Percentiles rank a stretch among this genome's conserved stretches.
phyloP scores from a whole-genome alignment of 306 rosid genomes.

The Purshia tridentata region DNA sequence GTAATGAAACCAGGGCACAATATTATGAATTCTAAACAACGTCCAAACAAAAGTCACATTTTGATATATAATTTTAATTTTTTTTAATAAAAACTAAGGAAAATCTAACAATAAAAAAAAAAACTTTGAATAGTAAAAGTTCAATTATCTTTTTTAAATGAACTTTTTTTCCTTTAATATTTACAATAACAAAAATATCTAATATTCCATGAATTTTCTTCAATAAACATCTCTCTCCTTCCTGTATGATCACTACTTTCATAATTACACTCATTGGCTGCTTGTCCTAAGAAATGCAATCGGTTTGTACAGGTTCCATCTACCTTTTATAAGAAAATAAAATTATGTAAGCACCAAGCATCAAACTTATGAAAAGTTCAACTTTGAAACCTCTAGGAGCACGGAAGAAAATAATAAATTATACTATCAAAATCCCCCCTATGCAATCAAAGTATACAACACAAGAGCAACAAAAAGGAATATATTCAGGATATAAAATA shows the following conservation, averaged over 20 bases:
- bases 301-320: neutral
- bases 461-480: neutral
- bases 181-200: neutral
- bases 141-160: neutral
- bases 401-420: neutral
- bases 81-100: neutral
- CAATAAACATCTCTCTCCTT: neutral
- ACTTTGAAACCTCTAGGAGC: neutral
- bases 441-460: neutral
- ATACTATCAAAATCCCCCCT: neutral
- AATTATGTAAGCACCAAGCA: neutral
- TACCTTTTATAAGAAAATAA: neutral
- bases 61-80: neutral
- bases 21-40: constrained; percentile 1
- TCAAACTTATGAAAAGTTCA: neutral
- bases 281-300: too few relatives aligned
- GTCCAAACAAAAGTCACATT: neutral
- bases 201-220: neutral
- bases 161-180: neutral
- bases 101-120: neutral
- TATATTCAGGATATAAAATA: constrained; percentile 1
- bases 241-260: neutral
- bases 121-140: neutral
- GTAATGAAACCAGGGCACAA: neutral
- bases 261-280: too few relatives aligned